Percentiles rank a stretch among this genome's conserved stretches.
Conservation (phyloP, 768 basidiomycete species). For the Phaffia tasmanica region DNA sequence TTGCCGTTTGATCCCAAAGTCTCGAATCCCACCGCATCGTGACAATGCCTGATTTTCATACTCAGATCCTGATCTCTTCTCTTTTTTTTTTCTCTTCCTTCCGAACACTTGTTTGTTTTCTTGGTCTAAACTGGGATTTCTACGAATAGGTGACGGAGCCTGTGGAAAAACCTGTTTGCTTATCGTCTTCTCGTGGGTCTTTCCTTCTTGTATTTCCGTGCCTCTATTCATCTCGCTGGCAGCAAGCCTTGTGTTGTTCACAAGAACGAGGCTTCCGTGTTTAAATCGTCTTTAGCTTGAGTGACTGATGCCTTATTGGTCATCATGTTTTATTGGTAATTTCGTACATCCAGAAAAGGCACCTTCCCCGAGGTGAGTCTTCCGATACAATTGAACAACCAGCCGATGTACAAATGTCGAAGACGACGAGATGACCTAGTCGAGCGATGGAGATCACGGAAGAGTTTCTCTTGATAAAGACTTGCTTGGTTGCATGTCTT, state of each 20-base stretch:
- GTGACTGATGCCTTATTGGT: no score
- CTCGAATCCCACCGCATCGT: not conserved
- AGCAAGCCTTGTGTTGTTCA: constrained; percentile 7
- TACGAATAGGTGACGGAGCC: constrained; percentile 57
- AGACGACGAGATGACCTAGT: not conserved
- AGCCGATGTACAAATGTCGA: not conserved
- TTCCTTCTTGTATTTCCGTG: not conserved
- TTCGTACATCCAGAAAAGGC: constrained; percentile 2
- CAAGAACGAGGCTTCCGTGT: no score
- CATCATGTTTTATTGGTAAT: not conserved
- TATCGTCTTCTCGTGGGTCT: constrained; percentile 25
- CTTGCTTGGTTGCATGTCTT: no score
- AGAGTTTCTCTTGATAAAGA: constrained; percentile 26
- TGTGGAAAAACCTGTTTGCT: constrained; percentile 54
- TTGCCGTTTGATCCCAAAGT: not conserved
- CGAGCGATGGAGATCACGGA: not conserved
- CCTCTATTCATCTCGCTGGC: not conserved
- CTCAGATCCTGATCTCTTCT: not conserved
- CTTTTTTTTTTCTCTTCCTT: not conserved
- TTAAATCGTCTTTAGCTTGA: no score
- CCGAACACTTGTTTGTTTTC: not conserved
- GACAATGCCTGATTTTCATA: not conserved
- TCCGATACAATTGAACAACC: not conserved
- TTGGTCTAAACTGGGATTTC: no score
- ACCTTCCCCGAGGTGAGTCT: constrained; percentile 25